Evolutionary conservation across 768 basidiomycete genomes (phyloP).

Genomic region (Panaeolus papilionaceus): DNA sequence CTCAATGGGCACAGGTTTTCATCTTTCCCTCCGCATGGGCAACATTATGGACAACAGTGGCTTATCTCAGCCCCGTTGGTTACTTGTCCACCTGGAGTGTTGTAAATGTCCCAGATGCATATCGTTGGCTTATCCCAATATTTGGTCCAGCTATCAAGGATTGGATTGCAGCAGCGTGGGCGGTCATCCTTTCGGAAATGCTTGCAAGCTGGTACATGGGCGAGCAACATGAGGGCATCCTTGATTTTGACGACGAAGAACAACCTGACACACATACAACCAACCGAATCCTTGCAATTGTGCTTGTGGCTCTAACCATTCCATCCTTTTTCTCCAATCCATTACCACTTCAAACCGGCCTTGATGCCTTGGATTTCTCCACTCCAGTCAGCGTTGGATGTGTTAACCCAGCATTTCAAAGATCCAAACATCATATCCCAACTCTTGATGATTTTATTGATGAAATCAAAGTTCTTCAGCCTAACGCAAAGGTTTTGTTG

Average conservation of each 20-base stretch:
- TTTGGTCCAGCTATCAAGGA: constrained; percentile 69
- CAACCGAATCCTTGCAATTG: constrained; percentile 38
- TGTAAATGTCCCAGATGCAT: constrained; percentile 54
- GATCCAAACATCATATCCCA: constrained; percentile 46
- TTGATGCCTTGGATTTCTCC: constrained; percentile 40
- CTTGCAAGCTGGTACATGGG: constrained; percentile 66
- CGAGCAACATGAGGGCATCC: constrained; percentile 29
- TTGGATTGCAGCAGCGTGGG: constrained; percentile 82
- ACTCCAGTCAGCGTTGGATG: constrained; percentile 73
- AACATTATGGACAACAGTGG: constrained; percentile 58
- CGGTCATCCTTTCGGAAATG: constrained; percentile 63
- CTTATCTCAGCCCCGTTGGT: constrained; percentile 70
- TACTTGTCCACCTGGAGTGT: constrained; percentile 78
- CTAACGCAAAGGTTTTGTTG: constrained; percentile 60
- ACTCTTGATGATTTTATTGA: constrained; percentile 65
- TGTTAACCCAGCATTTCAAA: constrained; percentile 58
- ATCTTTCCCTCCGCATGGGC: constrained; percentile 79
- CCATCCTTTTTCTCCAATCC: constrained; percentile 57
- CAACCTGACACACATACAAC: constrained; percentile 27
- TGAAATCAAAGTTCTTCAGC: constrained; percentile 55
- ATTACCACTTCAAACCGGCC: constrained; percentile 43
- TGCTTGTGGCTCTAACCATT: constrained; percentile 53
- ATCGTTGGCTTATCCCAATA: constrained; percentile 66
- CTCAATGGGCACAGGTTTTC: constrained; percentile 51
- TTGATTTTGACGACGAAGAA: constrained; percentile 21